Conservation (phyloP, 768 basidiomycete species). For the Daedalea quercina region DNA sequence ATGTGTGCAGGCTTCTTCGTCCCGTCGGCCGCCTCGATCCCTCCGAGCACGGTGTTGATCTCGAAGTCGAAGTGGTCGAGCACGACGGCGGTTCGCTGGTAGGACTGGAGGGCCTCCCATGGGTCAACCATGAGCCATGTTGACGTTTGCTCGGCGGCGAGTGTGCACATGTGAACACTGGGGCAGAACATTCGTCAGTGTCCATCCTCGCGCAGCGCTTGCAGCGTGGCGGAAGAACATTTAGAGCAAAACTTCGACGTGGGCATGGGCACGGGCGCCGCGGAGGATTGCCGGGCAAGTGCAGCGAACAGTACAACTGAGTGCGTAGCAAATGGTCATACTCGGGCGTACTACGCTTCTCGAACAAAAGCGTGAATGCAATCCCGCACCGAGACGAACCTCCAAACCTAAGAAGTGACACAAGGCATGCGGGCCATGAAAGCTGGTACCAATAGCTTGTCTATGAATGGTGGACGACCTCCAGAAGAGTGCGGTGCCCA, state of each 20-base stretch:
- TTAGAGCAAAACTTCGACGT: neutral
- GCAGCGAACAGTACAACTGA: too few species aligned
- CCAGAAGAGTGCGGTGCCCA: too few species aligned
- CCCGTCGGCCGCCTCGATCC: slow-evolving; percentile 66
- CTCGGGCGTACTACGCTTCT: too few species aligned
- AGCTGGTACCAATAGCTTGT: too few species aligned
- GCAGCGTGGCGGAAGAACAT: slow-evolving; percentile 13
- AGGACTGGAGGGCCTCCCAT: slow-evolving; percentile 94
- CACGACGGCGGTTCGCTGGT: slow-evolving; percentile 95
- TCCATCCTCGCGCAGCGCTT: slow-evolving; percentile 10
- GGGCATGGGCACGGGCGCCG: too few species aligned
- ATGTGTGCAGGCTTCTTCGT: slow-evolving; percentile 72
- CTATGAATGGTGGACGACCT: too few species aligned
- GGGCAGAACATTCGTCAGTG: neutral
- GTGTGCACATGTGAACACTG: slow-evolving; percentile 82
- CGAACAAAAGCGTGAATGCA: too few species aligned
- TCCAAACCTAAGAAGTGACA: too few species aligned
- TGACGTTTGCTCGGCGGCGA: slow-evolving; percentile 86
- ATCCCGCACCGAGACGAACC: too few species aligned
- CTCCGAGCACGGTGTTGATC: slow-evolving; percentile 82
- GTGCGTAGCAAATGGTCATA: too few species aligned
- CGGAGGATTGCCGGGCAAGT: too few species aligned
- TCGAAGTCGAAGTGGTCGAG: slow-evolving; percentile 96
- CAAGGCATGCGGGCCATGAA: too few species aligned
- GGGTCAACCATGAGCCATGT: slow-evolving; percentile 97